Percentiles rank a stretch among this genome's conserved stretches.
These are phyloP conservation scores for Pseudogymnoascus sp. DNA, from an alignment of 2,329 filamentous ascomycete genomes.

Conservation along the genomic window DNA sequence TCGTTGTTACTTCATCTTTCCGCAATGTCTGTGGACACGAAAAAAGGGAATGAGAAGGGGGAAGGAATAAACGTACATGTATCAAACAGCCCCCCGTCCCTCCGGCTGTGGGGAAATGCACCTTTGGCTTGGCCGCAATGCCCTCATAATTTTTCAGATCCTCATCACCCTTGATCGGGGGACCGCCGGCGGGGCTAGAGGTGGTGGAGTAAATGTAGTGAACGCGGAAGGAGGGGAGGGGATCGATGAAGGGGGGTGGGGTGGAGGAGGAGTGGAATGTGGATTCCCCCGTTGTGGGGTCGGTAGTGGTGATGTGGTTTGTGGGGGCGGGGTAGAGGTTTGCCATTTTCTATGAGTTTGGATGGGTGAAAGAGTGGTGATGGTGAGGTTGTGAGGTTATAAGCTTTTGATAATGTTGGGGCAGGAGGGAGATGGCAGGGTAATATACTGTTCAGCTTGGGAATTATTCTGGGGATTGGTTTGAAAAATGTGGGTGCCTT, in stretches of 20 bases:
- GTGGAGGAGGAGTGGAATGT: not conserved
- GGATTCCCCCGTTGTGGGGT: not conserved
- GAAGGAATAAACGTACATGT: not conserved
- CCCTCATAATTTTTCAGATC: not conserved
- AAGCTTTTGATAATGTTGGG: not conserved
- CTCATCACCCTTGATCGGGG: not conserved
- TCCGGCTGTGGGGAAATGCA: not conserved
- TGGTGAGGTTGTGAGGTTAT: not conserved
- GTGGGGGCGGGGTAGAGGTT: conserved; percentile 1
- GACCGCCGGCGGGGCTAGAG: not conserved
- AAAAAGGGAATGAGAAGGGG: not conserved
- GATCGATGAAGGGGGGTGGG: not conserved
- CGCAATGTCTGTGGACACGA: not conserved
- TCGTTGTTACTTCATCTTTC: not conserved
- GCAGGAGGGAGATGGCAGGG: not conserved
- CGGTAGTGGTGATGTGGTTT: not conserved
- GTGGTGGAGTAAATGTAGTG: conserved; percentile 7
- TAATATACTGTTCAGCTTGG: not conserved
- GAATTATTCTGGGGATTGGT: not conserved
- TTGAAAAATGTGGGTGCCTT: not conserved
- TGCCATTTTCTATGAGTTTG: not conserved
- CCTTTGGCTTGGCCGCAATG: not conserved
- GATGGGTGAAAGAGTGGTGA: not conserved
- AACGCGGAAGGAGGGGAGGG: not conserved
- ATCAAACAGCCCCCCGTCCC: not conserved